These are phyloP conservation scores for Suhomyces bokatorum DNA, from an alignment of 1,139 yeast genomes.

Conservation along the genomic window DNA sequence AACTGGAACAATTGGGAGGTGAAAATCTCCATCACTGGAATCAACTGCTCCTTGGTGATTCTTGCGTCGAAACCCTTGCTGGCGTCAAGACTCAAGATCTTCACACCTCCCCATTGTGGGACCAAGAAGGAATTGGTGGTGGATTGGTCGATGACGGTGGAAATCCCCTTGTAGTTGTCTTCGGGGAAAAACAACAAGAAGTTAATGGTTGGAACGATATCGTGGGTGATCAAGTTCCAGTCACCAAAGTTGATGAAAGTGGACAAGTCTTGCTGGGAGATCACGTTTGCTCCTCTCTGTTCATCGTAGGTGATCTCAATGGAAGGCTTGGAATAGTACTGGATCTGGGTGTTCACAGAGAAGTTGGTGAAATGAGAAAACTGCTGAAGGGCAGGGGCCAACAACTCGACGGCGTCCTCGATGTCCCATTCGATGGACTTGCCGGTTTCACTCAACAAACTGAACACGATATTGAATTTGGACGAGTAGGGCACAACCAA, in stretches of 20 bases:
- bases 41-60: conserved; percentile 48
- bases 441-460: conserved; percentile 49
- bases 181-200: conserved; percentile 66
- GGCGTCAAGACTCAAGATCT: conserved; percentile 48
- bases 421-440: conserved; percentile 43
- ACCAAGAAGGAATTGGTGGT: conserved; percentile 68
- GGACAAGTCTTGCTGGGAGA: conserved; percentile 50
- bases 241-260: conserved; percentile 77
- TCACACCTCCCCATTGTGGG: conserved; percentile 89
- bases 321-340: conserved; percentile 57
- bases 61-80: conserved; percentile 21
- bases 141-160: conserved; percentile 47
- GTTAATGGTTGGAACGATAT: conserved; percentile 64
- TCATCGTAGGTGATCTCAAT: conserved; percentile 28
- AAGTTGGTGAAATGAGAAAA: conserved; percentile 62
- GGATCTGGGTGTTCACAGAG: conserved; percentile 76
- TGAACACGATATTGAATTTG: conserved; percentile 65
- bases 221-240: conserved; percentile 66
- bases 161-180: conserved; percentile 41
- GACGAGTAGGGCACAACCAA: conserved; percentile 60
- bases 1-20: conserved; percentile 72
- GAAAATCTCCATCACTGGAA: conserved; percentile 65
- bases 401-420: conserved; percentile 26
- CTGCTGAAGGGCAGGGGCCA: conserved; percentile 29
- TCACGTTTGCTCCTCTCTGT: conserved; percentile 30